phyloP scores from a whole-genome alignment of 179 eudicot genomes.

The Gypsophila paniculata region DNA sequence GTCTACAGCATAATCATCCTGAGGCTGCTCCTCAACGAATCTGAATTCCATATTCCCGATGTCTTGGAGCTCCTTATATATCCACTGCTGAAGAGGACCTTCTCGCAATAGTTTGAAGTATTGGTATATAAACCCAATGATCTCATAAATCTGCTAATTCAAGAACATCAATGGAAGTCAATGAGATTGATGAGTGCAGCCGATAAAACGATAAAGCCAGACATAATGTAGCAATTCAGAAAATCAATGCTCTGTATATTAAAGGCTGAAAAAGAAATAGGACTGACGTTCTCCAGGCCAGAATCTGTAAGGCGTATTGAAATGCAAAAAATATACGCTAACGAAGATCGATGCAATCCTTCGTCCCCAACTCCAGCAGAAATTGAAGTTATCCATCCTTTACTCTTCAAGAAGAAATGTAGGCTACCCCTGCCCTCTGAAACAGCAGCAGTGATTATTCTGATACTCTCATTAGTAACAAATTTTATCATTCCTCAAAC shows the following conservation, averaged over 20 bases:
- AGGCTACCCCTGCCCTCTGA: constrained; percentile 97
- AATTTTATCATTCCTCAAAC: not conserved
- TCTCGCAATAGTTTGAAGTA: constrained; percentile 69
- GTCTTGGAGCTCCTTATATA: constrained; percentile 89
- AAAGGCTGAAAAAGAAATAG: constrained; percentile 4
- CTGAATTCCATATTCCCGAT: constrained; percentile 87
- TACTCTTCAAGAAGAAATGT: constrained; percentile 71
- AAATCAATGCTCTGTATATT: not conserved
- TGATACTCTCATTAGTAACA: no score
- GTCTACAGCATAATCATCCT: constrained; percentile 97
- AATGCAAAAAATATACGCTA: constrained; percentile 80
- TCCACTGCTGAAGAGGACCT: constrained; percentile 88
- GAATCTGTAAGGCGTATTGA: constrained; percentile 82
- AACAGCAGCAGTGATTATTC: constrained; percentile 14
- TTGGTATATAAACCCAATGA: constrained; percentile 79
- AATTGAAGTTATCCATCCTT: constrained; percentile 89
- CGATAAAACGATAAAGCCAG: constrained; percentile 1
- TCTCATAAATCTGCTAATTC: constrained; percentile 58
- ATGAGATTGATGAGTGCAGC: constrained; percentile 10
- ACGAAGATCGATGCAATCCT: constrained; percentile 73
- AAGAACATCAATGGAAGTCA: constrained; percentile 15
- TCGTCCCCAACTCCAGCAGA: constrained; percentile 97
- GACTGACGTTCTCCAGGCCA: constrained; percentile 75
- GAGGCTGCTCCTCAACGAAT: constrained; percentile 96
- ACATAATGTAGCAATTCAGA: constrained; percentile 10